Conservation (phyloP, 1,284 basidiomycete genomes). For the Naganishia liquefaciens region DNA sequence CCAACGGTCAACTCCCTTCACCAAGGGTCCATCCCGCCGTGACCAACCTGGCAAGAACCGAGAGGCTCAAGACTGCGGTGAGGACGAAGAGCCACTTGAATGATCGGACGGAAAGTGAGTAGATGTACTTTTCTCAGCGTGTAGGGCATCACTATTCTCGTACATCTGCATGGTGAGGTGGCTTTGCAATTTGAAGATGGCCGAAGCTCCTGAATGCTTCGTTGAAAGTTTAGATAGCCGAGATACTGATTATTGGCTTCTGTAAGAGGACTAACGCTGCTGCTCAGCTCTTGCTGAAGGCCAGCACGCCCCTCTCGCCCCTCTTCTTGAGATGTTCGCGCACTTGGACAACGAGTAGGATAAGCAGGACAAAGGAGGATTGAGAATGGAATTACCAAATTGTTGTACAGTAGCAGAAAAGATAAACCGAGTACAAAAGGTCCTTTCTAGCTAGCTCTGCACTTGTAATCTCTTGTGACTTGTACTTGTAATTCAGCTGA, state of each 20-base stretch:
- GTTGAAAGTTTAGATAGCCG: neutral
- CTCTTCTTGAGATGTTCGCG: too few species aligned
- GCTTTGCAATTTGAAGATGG: too few species aligned
- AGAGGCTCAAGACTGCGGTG: neutral
- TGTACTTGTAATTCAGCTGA: too few species aligned
- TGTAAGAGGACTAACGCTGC: neutral
- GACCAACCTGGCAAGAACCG: neutral
- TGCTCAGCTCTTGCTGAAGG: slow-evolving; percentile 5
- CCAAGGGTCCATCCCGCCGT: slow-evolving; percentile 3
- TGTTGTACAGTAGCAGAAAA: too few species aligned
- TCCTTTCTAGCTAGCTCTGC: too few species aligned
- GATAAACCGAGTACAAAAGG: too few species aligned
- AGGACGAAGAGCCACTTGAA: slow-evolving; percentile 11
- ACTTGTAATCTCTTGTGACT: too few species aligned
- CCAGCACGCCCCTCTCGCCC: too few species aligned
- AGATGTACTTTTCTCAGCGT: slow-evolving; percentile 25
- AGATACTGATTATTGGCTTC: neutral
- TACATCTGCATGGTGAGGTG: too few species aligned
- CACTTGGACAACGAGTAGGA: too few species aligned
- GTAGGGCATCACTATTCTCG: neutral
- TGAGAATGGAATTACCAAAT: too few species aligned
- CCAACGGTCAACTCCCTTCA: slow-evolving; percentile 10
- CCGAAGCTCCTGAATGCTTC: neutral
- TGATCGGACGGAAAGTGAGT: slow-evolving; percentile 38
- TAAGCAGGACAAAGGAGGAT: too few species aligned